phyloP scores from a whole-genome alignment of 805 yeast species.

The Cyberlindnera xylosilytica region DNA sequence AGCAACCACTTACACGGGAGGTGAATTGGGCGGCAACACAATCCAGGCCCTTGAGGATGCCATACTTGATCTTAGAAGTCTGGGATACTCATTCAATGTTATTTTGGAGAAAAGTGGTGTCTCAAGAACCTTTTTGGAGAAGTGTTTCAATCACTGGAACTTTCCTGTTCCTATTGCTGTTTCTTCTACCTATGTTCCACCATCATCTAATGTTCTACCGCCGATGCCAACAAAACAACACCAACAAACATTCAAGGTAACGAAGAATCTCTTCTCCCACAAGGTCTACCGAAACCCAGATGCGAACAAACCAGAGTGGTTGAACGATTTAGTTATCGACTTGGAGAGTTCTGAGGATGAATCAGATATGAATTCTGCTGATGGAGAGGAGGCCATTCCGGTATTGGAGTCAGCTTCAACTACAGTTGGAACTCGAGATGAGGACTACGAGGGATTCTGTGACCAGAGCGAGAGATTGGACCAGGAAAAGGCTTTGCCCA shows the following conservation, averaged over 20 bases:
- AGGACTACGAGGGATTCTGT: too few relatives aligned
- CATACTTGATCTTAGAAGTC: constrained; percentile 23
- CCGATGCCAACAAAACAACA: neutral
- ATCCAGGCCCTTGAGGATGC: constrained; percentile 15
- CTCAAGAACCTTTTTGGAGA: constrained; percentile 16
- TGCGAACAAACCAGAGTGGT: constrained; percentile 24
- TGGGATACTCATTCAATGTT: constrained; percentile 24
- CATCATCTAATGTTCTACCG: neutral
- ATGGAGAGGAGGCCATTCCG: constrained; percentile 10
- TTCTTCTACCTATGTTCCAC: neutral
- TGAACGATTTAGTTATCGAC: constrained; percentile 23
- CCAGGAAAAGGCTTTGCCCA: too few relatives aligned
- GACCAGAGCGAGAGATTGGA: too few relatives aligned
- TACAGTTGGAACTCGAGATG: neutral
- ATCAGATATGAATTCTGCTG: constrained; percentile 2
- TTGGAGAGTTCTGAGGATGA: constrained; percentile 23
- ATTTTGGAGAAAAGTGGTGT: constrained; percentile 18
- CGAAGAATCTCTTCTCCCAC: constrained; percentile 6
- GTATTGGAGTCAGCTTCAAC: neutral
- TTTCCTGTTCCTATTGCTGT: constrained; percentile 16
- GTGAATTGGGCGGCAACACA: neutral
- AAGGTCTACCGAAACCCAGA: constrained; percentile 17
- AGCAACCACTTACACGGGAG: neutral
- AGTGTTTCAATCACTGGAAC: constrained; percentile 20
- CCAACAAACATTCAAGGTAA: neutral